Percentiles rank a stretch among this genome's conserved stretches.
Evolutionary conservation across 768 basidiomycete genomes (phyloP).

Genomic region (Russula foetens): DNA sequence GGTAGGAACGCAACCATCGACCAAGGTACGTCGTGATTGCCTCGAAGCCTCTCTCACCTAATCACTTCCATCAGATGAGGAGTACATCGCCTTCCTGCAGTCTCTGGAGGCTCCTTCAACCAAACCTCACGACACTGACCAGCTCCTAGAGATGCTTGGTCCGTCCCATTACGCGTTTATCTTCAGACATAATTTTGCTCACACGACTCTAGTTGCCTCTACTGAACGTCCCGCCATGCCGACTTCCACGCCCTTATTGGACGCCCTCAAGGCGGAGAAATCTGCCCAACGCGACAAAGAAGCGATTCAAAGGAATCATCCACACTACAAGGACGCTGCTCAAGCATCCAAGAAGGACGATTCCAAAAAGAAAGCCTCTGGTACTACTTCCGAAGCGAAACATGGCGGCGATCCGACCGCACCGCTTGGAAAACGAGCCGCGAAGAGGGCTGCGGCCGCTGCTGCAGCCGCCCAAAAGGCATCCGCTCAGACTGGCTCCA

Average conservation of each 20-base stretch:
- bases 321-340: constrained; percentile 53
- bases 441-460: constrained; percentile 26
- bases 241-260: constrained; percentile 86
- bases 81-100: constrained; percentile 76
- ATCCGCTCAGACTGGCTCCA: not conserved
- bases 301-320: constrained; percentile 60
- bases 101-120: constrained; percentile 46
- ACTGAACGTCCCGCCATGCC: constrained; percentile 51
- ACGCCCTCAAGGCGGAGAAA: constrained; percentile 85
- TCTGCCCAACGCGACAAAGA: constrained; percentile 61
- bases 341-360: constrained; percentile 35
- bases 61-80: constrained; percentile 48
- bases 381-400: constrained; percentile 18
- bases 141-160: constrained; percentile 56
- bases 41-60: not conserved
- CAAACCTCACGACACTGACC: constrained; percentile 46
- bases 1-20: constrained; percentile 82
- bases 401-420: constrained; percentile 20
- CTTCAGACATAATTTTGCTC: not conserved
- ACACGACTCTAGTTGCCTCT: constrained; percentile 45
- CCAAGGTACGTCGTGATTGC: constrained; percentile 46
- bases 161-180: constrained; percentile 20
- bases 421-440: constrained; percentile 30
- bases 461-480: constrained; percentile 10
- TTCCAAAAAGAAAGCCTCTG: constrained; percentile 29